Conservation (phyloP, 179 eudicot species). For the Silene vulgaris region DNA sequence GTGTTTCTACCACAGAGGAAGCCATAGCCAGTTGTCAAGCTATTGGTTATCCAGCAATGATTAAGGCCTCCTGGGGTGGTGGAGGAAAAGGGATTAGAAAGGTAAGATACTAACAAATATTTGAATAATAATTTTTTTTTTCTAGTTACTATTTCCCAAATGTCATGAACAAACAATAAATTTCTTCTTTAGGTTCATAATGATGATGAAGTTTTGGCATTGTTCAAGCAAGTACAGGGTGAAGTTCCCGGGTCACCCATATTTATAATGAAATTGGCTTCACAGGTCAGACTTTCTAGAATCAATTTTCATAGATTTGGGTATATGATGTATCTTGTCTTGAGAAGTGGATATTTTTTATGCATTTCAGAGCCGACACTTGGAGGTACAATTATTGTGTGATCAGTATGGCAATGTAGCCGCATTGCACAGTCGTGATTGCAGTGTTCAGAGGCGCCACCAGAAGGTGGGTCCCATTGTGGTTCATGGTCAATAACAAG, state of each 20-base stretch:
- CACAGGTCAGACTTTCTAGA: constrained; percentile 62
- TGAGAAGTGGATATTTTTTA: constrained; percentile 12
- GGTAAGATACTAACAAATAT: constrained; percentile 38
- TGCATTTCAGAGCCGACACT: constrained; percentile 77
- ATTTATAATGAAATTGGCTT: constrained; percentile 96
- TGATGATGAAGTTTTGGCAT: constrained; percentile 94
- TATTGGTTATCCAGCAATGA: constrained; percentile 99
- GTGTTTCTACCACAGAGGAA: constrained; percentile 88
- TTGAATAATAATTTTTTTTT: background rate
- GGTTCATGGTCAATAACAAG: constrained; percentile 9
- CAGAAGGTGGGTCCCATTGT: constrained; percentile 57
- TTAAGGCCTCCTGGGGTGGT: constrained; percentile 99
- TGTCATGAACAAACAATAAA: background rate
- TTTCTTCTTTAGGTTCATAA: constrained; percentile 69
- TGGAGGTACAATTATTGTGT: constrained; percentile 95
- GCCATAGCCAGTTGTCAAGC: constrained; percentile 91
- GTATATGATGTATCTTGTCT: background rate
- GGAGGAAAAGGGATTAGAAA: constrained; percentile 99
- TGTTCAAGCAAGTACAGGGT: constrained; percentile 99
- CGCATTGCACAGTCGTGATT: constrained; percentile 98
- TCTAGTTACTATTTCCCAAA: background rate
- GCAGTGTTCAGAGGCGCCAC: constrained; percentile 98
- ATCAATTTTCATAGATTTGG: background rate
- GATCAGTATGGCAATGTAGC: constrained; percentile 98
- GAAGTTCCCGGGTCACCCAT: constrained; percentile 99